Conservation (phyloP, 768 basidiomycete genomes). For the Naganishia vaughanmartiniae region DNA sequence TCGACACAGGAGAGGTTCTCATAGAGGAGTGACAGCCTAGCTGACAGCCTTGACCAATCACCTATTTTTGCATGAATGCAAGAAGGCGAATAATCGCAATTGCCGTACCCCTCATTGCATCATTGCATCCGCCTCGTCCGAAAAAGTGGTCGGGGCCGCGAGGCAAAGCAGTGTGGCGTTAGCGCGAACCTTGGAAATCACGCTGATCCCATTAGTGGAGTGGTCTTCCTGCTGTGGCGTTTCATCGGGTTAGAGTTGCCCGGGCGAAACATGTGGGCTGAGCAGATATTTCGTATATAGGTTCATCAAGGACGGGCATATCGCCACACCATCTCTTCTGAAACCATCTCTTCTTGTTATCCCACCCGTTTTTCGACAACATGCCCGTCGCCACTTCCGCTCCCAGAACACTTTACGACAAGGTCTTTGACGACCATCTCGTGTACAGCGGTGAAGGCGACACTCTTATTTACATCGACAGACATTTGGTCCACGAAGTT, state of each 20-base stretch:
- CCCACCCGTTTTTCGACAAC: constrained; percentile 9
- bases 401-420: constrained; percentile 92
- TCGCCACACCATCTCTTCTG: not conserved
- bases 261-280: not conserved
- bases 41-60: too few relatives aligned
- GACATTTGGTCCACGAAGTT: constrained; percentile 79
- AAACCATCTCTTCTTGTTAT: not conserved
- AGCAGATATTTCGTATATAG: constrained; percentile 12
- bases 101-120: not conserved
- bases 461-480: constrained; percentile 55
- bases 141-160: not conserved
- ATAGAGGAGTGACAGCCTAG: too few relatives aligned
- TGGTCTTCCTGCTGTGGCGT: not conserved
- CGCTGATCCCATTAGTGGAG: constrained; percentile 20
- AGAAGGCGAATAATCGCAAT: too few relatives aligned
- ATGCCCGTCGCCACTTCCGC: constrained; percentile 63
- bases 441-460: constrained; percentile 60
- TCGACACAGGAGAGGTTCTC: too few relatives aligned
- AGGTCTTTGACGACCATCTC: constrained; percentile 96
- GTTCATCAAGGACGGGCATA: not conserved
- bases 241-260: not conserved
- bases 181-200: constrained; percentile 7
- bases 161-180: not conserved
- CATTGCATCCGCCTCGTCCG: not conserved
- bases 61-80: too few relatives aligned